These are phyloP conservation scores for Boletus fagicola DNA, from an alignment of 768 basidiomycete species.

Conservation along the genomic window DNA sequence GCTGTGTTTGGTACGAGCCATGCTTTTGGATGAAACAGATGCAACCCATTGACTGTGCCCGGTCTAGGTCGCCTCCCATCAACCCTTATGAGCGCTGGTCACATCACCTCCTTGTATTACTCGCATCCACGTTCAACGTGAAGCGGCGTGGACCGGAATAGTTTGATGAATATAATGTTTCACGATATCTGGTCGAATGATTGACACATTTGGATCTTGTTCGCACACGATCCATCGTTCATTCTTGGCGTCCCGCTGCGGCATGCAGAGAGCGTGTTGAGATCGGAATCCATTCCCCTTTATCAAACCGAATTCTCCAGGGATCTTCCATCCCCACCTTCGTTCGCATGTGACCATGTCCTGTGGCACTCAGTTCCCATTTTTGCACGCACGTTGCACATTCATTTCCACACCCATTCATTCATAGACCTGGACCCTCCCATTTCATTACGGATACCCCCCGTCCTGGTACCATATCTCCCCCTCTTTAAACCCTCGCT, in stretches of 20 bases:
- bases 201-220: constrained; percentile 1
- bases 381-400: neutral
- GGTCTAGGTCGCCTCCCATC: constrained; percentile 5
- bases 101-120: neutral
- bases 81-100: neutral
- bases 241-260: neutral
- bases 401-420: neutral
- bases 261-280: neutral
- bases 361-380: neutral
- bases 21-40: neutral
- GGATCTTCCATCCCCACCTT: neutral
- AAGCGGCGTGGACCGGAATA: constrained; percentile 6
- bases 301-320: neutral
- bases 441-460: constrained; percentile 6
- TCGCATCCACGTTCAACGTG: neutral
- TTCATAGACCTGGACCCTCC: neutral
- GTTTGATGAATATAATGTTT: constrained; percentile 11
- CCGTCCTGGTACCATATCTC: neutral
- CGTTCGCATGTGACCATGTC: neutral
- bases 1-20: constrained; percentile 16
- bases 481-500: neutral
- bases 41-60: constrained; percentile 2
- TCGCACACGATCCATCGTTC: neutral
- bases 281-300: neutral
- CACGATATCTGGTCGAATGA: neutral